These are phyloP conservation scores for Scheffersomyces segobiensis DNA, from an alignment of 1,139 yeast species.

Conservation along the genomic window DNA sequence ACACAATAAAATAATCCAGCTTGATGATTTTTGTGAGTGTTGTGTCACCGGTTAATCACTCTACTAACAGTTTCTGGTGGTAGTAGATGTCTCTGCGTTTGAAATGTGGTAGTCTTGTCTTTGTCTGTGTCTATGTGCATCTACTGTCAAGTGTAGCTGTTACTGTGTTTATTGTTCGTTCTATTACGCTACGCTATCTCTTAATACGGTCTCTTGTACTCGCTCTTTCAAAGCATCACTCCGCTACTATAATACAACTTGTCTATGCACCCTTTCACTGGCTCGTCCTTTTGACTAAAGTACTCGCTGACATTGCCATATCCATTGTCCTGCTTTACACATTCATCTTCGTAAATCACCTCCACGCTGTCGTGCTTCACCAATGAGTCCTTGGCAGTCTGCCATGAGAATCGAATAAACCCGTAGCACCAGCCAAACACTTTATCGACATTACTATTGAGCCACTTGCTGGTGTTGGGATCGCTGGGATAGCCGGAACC, in stretches of 20 bases:
- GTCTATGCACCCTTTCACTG: constrained; percentile 1
- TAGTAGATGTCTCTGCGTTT: background rate
- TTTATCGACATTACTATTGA: constrained; percentile 59
- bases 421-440: constrained; percentile 86
- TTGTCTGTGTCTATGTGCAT: background rate
- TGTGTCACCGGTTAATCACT: background rate
- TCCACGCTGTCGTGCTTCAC: constrained; percentile 49
- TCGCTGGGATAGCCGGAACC: constrained; percentile 98
- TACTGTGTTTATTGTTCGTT: too few relatives aligned
- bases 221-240: background rate
- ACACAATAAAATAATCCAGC: background rate
- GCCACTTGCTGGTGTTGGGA: constrained; percentile 79
- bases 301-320: constrained; percentile 33
- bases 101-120: background rate
- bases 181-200: background rate
- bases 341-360: constrained; percentile 43
- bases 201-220: too few relatives aligned
- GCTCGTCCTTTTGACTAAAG: constrained; percentile 14
- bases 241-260: background rate
- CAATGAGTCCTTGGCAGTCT: constrained; percentile 78
- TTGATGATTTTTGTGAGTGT: background rate
- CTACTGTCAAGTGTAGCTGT: too few relatives aligned
- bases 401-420: constrained; percentile 89
- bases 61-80: background rate
- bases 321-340: constrained; percentile 27